A percentile compares a stretch with the other conserved stretches of the same genome.
Evolutionary conservation across 257 asterid species (phyloP).

Genomic region (Capsicum pubescens): DNA sequence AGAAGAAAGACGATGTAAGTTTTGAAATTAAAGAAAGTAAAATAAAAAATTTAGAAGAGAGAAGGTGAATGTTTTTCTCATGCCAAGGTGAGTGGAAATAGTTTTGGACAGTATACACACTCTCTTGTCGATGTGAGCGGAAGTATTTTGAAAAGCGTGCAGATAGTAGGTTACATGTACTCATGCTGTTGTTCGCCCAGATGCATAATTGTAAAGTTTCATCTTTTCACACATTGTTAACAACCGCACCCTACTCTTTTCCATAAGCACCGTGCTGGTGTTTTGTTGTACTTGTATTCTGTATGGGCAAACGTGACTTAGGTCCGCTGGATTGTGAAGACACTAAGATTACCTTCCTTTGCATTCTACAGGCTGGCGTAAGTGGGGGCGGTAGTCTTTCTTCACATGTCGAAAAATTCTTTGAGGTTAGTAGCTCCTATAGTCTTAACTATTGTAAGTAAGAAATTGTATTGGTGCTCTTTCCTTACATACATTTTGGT

Average conservation of each 20-base stretch:
- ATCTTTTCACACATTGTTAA: background rate
- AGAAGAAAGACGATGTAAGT: background rate
- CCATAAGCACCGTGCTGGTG: background rate
- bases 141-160: background rate
- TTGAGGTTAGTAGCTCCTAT: slow-evolving; percentile 62
- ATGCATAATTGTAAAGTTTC: background rate
- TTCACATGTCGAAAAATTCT: slow-evolving; percentile 78
- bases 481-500: slow-evolving; percentile 23
- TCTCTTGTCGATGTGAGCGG: background rate
- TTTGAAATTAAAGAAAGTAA: background rate
- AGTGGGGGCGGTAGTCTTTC: slow-evolving; percentile 98
- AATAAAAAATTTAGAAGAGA: background rate
- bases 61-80: background rate
- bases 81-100: background rate
- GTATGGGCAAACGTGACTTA: background rate
- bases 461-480: background rate
- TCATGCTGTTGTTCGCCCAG: background rate
- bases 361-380: slow-evolving; percentile 65
- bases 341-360: slow-evolving; percentile 19
- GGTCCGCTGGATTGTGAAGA: background rate
- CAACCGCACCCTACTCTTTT: background rate
- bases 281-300: background rate
- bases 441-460: slow-evolving; percentile 30
- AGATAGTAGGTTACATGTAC: background rate
- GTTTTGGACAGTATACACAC: background rate